Conservation (phyloP, 345 rosid species). For the Acer yangbiense region DNA sequence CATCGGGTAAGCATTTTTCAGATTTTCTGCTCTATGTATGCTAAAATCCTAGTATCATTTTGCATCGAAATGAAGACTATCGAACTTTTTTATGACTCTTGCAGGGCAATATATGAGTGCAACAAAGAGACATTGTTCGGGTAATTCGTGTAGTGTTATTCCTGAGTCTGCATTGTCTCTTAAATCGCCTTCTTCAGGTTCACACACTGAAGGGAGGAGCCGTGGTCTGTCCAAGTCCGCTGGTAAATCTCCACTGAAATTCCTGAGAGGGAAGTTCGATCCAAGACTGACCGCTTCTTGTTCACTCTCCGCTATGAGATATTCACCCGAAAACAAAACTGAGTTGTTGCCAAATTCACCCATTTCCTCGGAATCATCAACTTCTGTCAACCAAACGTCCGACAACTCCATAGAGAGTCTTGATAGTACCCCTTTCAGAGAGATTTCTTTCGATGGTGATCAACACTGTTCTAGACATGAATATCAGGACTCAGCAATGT, state of each 20-base stretch:
- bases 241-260: conserved; percentile 25
- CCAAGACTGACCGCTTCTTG: conserved; percentile 10
- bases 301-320: conserved; percentile 29
- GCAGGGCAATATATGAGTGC: conserved; percentile 29
- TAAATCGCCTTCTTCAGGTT: conserved; percentile 31
- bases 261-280: conserved; percentile 27
- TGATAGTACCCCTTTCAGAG: conserved; percentile 4
- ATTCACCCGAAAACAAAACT: conserved; percentile 14
- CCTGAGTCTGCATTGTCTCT: conserved; percentile 15
- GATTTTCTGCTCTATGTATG: neutral
- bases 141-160: conserved; percentile 12
- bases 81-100: neutral
- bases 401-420: neutral
- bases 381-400: conserved; percentile 19
- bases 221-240: conserved; percentile 9
- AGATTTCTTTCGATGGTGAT: conserved; percentile 7
- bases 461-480: conserved; percentile 10
- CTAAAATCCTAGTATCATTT: neutral
- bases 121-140: conserved; percentile 31
- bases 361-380: conserved; percentile 18
- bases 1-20: conserved; percentile 25
- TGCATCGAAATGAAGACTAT: neutral
- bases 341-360: conserved; percentile 4
- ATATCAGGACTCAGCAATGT: conserved; percentile 14
- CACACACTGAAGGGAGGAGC: conserved; percentile 1